Evolutionary conservation across 1,284 basidiomycete genomes (phyloP).

Genomic region (Neotropicomus parvogracilis): DNA sequence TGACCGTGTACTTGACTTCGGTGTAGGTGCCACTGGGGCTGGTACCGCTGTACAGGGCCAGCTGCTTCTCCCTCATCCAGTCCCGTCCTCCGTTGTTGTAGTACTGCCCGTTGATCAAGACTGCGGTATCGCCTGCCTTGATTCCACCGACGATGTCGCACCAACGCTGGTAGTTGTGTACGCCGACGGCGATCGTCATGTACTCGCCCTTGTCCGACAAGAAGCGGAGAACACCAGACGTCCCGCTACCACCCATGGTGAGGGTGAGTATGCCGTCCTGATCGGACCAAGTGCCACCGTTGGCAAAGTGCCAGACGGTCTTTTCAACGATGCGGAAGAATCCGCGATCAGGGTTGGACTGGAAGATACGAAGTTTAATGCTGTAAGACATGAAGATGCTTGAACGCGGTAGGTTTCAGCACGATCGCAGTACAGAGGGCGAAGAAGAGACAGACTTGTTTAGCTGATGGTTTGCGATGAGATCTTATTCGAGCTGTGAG

Average conservation of each 20-base stretch:
- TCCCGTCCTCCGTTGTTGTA: constrained; percentile 19
- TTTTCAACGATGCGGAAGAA: constrained; percentile 36
- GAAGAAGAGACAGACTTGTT: constrained; percentile 9
- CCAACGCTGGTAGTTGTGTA: constrained; percentile 42
- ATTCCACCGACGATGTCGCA: constrained; percentile 25
- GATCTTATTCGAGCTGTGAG: no score
- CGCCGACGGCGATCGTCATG: constrained; percentile 36
- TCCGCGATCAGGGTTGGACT: no score
- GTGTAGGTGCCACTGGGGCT: constrained; percentile 8
- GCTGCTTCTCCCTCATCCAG: constrained; percentile 23
- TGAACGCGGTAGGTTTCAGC: background rate
- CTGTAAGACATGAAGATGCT: constrained; percentile 31
- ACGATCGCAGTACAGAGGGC: no score
- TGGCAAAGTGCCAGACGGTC: constrained; percentile 30
- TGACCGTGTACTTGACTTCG: constrained; percentile 3
- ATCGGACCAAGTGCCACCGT: constrained; percentile 35
- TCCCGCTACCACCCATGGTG: constrained; percentile 36
- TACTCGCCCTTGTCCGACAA: constrained; percentile 28
- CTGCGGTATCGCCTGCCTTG: constrained; percentile 21
- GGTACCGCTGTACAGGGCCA: constrained; percentile 8
- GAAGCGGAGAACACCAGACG: constrained; percentile 40
- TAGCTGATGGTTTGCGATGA: no score
- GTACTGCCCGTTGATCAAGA: constrained; percentile 32
- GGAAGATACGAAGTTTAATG: constrained; percentile 31
- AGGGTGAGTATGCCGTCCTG: constrained; percentile 25